Evolutionary conservation across 441 rosid genomes (phyloP), one percentile per base, ranked within the genome.

Genomic region (Francoa sonchifolia): DNA sequence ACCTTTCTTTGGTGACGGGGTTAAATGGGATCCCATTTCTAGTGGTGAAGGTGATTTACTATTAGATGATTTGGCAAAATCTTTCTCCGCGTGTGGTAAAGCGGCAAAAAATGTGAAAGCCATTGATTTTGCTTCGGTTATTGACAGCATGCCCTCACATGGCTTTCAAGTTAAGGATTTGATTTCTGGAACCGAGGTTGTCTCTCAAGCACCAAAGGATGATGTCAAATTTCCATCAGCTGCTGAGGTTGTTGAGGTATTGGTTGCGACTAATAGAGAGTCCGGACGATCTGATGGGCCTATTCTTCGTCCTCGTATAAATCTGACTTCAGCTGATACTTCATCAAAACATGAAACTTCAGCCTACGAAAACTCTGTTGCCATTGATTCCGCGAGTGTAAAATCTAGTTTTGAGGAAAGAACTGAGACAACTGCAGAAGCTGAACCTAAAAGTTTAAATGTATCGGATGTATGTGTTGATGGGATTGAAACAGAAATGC

Each of bases 21-120:
- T 69, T 57, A 77, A 67, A 39, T 86, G 95, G 90, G 99, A 90
- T 61, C 90, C 83, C 4, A 63, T 82, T 36, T 80, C 93, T 9
- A 79, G 81, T 18, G 93, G 93, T 19, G 84, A 74, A 45, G 96
- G 93, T 40, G 96, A 89, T 66, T 58, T 85, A 63, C 68, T 63
- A 44, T 63, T 82, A 49, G 82, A 74, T 50, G 89, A 89, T 52
- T 41, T 75, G 19, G 70, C 68, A 14, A 69, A 79, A 52, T 71
- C 79, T 35, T 75, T 79, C 58, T 50, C 66, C 44, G 65, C 71
- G 26, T 42, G 80, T 29, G 50, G 49, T 52, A 53, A 52, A 13
- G 52, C 36, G 27, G 54, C 67, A 9, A 66, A 65, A 65, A 42
- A 58, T 46, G 63, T 63, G 14, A 76, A 74, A 65, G 76, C 82